These are phyloP conservation scores for Paraphoma chrysanthemicola DNA, from an alignment of 2,329 filamentous ascomycete species.

Conservation along the genomic window DNA sequence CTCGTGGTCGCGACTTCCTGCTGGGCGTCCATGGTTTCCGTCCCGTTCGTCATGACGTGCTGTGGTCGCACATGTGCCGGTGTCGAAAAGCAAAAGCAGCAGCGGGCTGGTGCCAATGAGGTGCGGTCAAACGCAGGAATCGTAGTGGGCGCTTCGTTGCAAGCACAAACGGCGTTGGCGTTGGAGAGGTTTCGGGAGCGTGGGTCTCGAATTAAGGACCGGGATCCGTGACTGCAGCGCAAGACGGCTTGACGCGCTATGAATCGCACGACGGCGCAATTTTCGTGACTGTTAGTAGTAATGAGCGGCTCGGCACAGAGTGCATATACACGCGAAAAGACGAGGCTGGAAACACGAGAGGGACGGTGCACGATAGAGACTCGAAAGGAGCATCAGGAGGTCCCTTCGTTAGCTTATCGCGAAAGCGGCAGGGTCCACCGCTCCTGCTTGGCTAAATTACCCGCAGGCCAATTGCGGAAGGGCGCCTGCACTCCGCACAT, in stretches of 20 bases:
- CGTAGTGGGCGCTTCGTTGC: conserved; percentile 10
- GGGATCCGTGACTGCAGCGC: conserved; percentile 8
- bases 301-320: conserved; percentile 8
- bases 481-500: conserved; percentile 2
- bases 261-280: background rate
- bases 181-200: conserved; percentile 30
- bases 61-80: conserved; percentile 22
- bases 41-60: conserved; percentile 19
- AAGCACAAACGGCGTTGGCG: conserved; percentile 23
- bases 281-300: conserved; percentile 1
- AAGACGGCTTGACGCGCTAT: conserved; percentile 1
- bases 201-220: conserved; percentile 10
- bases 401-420: conserved; percentile 16
- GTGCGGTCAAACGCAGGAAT: background rate
- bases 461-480: conserved; percentile 15
- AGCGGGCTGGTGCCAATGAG: background rate
- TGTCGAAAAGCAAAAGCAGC: background rate
- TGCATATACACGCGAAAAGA: background rate
- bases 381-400: conserved; percentile 28
- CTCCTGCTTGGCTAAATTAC: conserved; percentile 17
- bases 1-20: conserved; percentile 8
- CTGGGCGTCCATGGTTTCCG: conserved; percentile 29
- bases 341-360: conserved; percentile 6
- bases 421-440: conserved; percentile 15
- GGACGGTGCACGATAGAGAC: background rate